Conservation (phyloP, 805 yeast species). For the Komagataella pseudopastoris region DNA sequence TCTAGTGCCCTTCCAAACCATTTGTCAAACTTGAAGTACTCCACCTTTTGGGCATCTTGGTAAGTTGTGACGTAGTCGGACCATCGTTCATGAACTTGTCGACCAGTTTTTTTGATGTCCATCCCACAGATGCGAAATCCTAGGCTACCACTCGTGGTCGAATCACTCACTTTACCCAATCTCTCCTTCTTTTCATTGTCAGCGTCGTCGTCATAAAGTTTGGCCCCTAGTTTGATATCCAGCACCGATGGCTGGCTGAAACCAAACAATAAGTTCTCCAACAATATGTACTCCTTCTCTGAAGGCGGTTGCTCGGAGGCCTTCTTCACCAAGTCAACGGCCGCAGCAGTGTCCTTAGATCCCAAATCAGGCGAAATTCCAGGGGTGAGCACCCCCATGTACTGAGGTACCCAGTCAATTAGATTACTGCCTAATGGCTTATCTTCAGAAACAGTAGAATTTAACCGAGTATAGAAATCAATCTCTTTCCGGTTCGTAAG, state of each 20-base stretch:
- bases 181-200: slow-evolving; percentile 47
- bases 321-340: slow-evolving; percentile 8
- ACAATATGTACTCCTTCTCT: slow-evolving; percentile 36
- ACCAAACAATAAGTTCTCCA: slow-evolving; percentile 57
- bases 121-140: slow-evolving; percentile 82
- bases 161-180: slow-evolving; percentile 43
- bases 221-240: slow-evolving; percentile 73
- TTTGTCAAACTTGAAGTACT: slow-evolving; percentile 46
- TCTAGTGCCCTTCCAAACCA: slow-evolving; percentile 54
- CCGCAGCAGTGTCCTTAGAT: slow-evolving; percentile 9
- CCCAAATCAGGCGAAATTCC: slow-evolving; percentile 22
- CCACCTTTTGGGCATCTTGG: slow-evolving; percentile 4
- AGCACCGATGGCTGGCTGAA: slow-evolving; percentile 55
- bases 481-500: slow-evolving; percentile 52
- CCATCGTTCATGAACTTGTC: not conserved
- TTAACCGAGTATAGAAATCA: slow-evolving; percentile 46
- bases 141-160: slow-evolving; percentile 73
- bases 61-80: not conserved
- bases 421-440: slow-evolving; percentile 20
- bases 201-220: slow-evolving; percentile 52
- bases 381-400: slow-evolving; percentile 42
- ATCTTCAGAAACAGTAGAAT: slow-evolving; percentile 9
- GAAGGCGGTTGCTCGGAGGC: slow-evolving; percentile 1
- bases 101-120: slow-evolving; percentile 30
- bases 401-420: slow-evolving; percentile 49